phyloP scores from a whole-genome alignment of 768 basidiomycete genomes.

The Termitomyces sp. region DNA sequence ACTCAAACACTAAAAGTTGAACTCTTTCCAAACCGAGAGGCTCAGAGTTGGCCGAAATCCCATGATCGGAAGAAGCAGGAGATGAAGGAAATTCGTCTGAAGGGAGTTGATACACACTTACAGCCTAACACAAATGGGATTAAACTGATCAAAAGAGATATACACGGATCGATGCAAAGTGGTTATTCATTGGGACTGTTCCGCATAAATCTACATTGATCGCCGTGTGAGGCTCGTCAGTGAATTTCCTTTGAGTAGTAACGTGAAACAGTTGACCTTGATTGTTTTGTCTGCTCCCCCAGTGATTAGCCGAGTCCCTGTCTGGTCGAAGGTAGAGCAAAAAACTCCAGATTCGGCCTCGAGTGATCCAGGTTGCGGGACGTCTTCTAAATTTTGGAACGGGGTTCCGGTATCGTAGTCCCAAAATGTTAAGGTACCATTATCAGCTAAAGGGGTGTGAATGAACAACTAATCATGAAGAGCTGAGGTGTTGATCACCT shows the following conservation, averaged over 20 bases:
- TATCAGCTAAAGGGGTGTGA: conserved; percentile 59
- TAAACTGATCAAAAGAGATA: background rate
- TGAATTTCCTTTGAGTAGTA: conserved; percentile 1
- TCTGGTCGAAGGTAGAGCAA: conserved; percentile 95
- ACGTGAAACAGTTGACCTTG: conserved; percentile 53
- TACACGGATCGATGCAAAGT: background rate
- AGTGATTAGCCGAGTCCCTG: conserved; percentile 90
- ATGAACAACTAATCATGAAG: background rate
- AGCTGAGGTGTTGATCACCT: conserved; percentile 41
- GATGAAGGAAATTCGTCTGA: background rate
- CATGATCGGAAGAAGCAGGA: background rate
- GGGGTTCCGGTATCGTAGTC: conserved; percentile 92
- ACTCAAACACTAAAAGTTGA: background rate
- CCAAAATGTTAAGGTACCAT: conserved; percentile 89
- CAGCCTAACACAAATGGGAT: background rate
- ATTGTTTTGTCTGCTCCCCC: conserved; percentile 99
- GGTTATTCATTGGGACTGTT: conserved; percentile 48
- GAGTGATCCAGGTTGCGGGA: conserved; percentile 95
- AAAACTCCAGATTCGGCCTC: conserved; percentile 97
- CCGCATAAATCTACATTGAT: conserved; percentile 51
- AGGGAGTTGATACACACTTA: background rate
- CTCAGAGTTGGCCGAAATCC: background rate
- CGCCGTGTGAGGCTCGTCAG: background rate
- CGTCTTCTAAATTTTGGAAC: conserved; percentile 91
- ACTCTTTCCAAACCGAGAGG: background rate